A percentile compares a stretch with the other conserved stretches of the same genome.
Evolutionary conservation across 257 asterid genomes (phyloP).

Genomic region (Rhazya stricta): DNA sequence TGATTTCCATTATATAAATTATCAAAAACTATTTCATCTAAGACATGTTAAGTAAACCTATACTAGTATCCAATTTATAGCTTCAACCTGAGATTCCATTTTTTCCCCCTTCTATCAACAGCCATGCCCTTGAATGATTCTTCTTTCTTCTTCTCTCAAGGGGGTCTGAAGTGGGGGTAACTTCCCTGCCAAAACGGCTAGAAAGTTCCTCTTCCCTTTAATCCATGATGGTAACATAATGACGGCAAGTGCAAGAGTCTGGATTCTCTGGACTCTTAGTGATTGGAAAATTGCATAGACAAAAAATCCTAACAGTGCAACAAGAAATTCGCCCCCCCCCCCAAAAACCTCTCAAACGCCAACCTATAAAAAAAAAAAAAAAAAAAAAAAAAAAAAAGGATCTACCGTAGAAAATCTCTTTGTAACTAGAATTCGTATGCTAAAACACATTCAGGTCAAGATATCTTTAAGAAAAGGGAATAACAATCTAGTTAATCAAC

Average conservation of each 20-base stretch:
- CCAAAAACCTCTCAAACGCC: too few relatives aligned
- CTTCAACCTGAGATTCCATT: not conserved
- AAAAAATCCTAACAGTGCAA: not conserved
- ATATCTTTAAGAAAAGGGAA: not conserved
- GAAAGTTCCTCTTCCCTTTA: not conserved
- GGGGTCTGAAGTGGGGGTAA: not conserved
- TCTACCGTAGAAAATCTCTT: not conserved
- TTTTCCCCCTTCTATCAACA: not conserved
- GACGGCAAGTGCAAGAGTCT: not conserved
- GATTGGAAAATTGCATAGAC: not conserved
- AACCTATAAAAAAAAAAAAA: too few relatives aligned
- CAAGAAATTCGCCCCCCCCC: not conserved
- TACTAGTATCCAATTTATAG: not conserved
- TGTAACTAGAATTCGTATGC: not conserved
- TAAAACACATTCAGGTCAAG: not conserved
- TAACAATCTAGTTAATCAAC: slow-evolving; percentile 10
- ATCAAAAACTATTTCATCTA: not conserved
- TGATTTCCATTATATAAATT: not conserved
- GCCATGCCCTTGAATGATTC: not conserved
- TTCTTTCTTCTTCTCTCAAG: not conserved
- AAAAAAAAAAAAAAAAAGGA: not conserved
- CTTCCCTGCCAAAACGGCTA: not conserved
- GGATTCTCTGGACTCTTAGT: not conserved
- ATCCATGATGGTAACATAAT: not conserved
- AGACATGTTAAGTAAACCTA: not conserved